A percentile compares a stretch with the other conserved stretches of the same genome.
These are phyloP conservation scores for Tylopilus sp. DNA, from an alignment of 1,284 basidiomycete species.

Conservation along the genomic window DNA sequence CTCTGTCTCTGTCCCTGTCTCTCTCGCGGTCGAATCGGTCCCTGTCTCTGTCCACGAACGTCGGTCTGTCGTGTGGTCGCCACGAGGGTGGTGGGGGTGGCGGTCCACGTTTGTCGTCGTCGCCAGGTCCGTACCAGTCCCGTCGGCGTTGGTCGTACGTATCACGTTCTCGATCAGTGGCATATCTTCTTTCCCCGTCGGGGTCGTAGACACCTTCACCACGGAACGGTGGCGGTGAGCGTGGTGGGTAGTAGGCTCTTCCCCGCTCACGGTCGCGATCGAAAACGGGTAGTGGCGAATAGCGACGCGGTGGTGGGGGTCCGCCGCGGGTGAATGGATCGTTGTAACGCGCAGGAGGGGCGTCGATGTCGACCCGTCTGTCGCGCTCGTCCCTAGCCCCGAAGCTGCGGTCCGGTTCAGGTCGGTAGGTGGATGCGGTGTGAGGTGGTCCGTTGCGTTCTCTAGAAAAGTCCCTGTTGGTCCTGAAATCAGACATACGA, in stretches of 20 bases:
- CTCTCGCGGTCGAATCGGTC: slow-evolving; percentile 39
- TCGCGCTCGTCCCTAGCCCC: slow-evolving; percentile 30
- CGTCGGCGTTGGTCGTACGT: slow-evolving; percentile 35
- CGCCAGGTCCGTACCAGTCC: slow-evolving; percentile 34
- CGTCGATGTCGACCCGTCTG: slow-evolving; percentile 38
- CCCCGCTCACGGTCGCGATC: slow-evolving; percentile 27
- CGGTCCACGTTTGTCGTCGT: slow-evolving; percentile 37
- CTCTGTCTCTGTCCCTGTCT: slow-evolving; percentile 35
- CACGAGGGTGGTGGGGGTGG: slow-evolving; percentile 15
- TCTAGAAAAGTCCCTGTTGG: slow-evolving; percentile 37
- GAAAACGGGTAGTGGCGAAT: slow-evolving; percentile 20
- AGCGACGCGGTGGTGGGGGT: slow-evolving; percentile 25
- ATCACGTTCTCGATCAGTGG: slow-evolving; percentile 30
- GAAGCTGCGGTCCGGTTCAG: slow-evolving; percentile 35
- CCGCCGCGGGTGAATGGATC: slow-evolving; percentile 27
- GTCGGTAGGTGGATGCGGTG: slow-evolving; percentile 30
- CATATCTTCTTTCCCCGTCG: slow-evolving; percentile 28
- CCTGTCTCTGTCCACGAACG: slow-evolving; percentile 31
- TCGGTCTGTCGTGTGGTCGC: slow-evolving; percentile 29
- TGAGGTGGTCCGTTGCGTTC: slow-evolving; percentile 22
- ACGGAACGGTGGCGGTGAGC: slow-evolving; percentile 30
- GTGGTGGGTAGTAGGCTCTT: slow-evolving; percentile 23
- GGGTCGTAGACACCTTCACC: slow-evolving; percentile 22
- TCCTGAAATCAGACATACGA: slow-evolving; percentile 31
- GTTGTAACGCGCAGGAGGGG: slow-evolving; percentile 27